Conservation (phyloP, 345 rosid genomes). For the Rhodamnia argentea region DNA sequence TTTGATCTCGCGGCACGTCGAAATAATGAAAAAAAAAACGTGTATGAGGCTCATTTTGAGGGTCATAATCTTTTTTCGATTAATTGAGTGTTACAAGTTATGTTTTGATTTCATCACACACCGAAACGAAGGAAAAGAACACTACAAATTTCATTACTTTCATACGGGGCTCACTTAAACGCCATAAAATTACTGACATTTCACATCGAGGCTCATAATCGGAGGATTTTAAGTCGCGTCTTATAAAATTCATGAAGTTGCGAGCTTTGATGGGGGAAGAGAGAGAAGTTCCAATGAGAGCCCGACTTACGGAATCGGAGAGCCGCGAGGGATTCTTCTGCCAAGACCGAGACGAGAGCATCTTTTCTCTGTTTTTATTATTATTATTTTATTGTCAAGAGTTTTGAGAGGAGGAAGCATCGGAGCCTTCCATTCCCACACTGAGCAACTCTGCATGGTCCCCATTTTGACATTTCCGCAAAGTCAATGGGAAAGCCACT, state of each 20-base stretch:
- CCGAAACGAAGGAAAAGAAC: too few relatives aligned
- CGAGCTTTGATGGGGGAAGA: too few relatives aligned
- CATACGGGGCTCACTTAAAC: too few relatives aligned
- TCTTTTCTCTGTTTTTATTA: not conserved
- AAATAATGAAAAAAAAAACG: too few relatives aligned
- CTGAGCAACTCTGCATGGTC: not conserved
- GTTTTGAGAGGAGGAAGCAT: not conserved
- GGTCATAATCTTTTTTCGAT: too few relatives aligned
- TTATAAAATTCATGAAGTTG: not conserved
- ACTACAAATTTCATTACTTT: too few relatives aligned
- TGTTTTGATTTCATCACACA: too few relatives aligned
- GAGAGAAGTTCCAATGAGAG: too few relatives aligned
- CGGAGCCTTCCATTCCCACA: not conserved
- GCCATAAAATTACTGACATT: too few relatives aligned
- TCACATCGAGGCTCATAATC: not conserved
- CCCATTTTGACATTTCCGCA: conserved; percentile 44
- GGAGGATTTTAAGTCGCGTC: fast-evolving
- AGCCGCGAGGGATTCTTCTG: not conserved
- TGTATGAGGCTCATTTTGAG: too few relatives aligned
- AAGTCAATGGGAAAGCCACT: conserved; percentile 36
- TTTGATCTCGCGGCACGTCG: too few relatives aligned
- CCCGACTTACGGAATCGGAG: not conserved
- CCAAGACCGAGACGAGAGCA: not conserved
- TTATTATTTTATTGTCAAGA: fast-evolving
- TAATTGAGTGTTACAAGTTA: too few relatives aligned